Base-by-base conservation (phyloP, 2,329 filamentous ascomycete species). In the Phyllosticta paracitricarpa region DNA sequence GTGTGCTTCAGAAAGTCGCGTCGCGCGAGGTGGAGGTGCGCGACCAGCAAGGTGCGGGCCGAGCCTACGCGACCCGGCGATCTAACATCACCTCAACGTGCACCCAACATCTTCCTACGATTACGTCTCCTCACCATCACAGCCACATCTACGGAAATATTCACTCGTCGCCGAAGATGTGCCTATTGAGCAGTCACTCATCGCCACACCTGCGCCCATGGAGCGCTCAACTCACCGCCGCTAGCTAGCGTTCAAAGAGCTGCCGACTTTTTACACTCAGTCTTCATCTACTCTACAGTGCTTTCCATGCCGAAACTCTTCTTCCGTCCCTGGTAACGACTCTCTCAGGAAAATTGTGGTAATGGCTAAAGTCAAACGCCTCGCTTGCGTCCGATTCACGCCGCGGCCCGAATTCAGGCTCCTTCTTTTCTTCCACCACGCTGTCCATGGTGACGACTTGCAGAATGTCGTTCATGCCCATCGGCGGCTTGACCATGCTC, bases 351-450 rank as follows among this genome's bases (percentile, higher is more conserved):
- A n/a, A 48, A 7, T 30, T 30, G 2, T 30, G 28, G 28, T 30
- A 30, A n/a, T 48, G 40, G 6, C 40, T 17, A 48, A 48, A 48
- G n/a, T n/a, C 40, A n/a, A 48, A 6, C 14, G 40, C n/a, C 17
- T 17, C n/a, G 40, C 28, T 30, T 30, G 40, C 40, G 14, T 48
- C 40, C 40, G 40, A 48, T n/a, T 48, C 40, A 1, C 40, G 40
- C 14, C 40, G 40, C 40, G 40, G 40, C 2, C 40, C 40, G 40
- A 4, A 40, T 4, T 48, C 40, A 12, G 25, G 8, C 19, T 5
- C n/a, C 9, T 25, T 54, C 52, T 57, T 24, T 22, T 28, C 59
- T 12, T 61, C 59, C 19, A 61, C 59, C 22, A 61, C 30, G n/a
- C 54, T 53, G 28, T 58, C 40, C 33, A 55, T 62, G 9, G 60